Evolutionary conservation across 2,329 filamentous ascomycete genomes (phyloP), one percentile per base, ranked within the genome.

Genomic region (Knoxdaviesia capensis): DNA sequence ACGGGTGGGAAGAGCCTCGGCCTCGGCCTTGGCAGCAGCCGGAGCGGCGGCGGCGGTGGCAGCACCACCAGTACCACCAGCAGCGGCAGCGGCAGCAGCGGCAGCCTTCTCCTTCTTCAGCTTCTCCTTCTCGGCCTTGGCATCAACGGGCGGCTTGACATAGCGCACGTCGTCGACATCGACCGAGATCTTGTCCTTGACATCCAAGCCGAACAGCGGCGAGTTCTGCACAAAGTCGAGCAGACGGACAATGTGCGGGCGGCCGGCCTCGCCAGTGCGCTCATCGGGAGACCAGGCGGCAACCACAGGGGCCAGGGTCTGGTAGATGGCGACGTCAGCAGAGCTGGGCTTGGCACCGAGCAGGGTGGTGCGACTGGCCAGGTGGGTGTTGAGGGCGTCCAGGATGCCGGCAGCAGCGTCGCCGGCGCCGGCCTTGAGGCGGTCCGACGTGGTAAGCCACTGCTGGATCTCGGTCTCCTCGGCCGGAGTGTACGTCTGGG

Each of bases 221-320:
- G 82, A 80, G 65, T 93, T 93, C 68, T 96, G 88, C 48, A 96
- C 83, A 57, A 94, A 94, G 64, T 94, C 88, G 54, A 94, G 62
- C 58, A 84, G 81, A 50, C 88, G 83, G 44, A 94, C 83, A 50
- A 96, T 81, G 62, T 96, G 78, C 48, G 92, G 87, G 59, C 80
- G 80, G 47, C 88, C 88, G 48, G 85, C 71, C 64, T 93, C 77
- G 47, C 88, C 88, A 28, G 88, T 93, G 55, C 83, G 76, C 69
- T 94, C 75, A 63, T 94, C 86, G 39, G 80, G 63, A 3, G 71
- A 73, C 88, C 88, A 96, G 49, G 68, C 66, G 54, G 79, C 73
- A 45, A 94, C 83, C 35, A 80, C 56, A 8, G 85, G 80, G 1
- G 79, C 80, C 33, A 94, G 69, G 42, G 78, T 71, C 48, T 81